Base-by-base conservation (phyloP, 2,329 filamentous ascomycete species). In the Fusarium secorum region DNA sequence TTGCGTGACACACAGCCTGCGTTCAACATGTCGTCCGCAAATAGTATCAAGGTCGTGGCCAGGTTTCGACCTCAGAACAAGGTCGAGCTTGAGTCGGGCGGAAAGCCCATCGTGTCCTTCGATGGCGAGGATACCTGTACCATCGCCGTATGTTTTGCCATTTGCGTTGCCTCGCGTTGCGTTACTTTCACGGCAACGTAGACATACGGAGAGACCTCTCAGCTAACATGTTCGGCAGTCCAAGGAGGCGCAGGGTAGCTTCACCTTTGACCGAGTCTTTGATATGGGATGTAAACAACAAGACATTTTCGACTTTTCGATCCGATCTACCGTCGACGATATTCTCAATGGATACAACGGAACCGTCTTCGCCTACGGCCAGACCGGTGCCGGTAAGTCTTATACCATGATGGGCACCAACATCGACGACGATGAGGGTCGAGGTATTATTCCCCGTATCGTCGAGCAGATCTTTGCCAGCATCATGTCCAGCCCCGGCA, bases 331-430 rank as follows among this genome's bases (percentile, higher is more conserved):
- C 24, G 96, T 99, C 75, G 95, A 98, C 84, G 96, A 98, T 81
- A 98, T 99, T 75, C 88, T 99, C 73, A 97, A 98, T 83, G 96
- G 96, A 73, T 99, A 99, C 88, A 99, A 99, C 85, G 96, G 95
- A 79, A 98, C 95, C 18, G 95, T 99, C 75, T 98, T 99, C 78
- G 96, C 96, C 70, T 99, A 99, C 81, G 96, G 96, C 73, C 96
- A 98, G 86, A 99, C 96, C 2, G 96, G 96, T 81, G 95, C 95
- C 17, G 96, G 96, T 86, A 99, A 99, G 86, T 98, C 96, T 26
- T 98, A 97, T 81, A 98, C 96, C 57, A 99, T 99, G 96, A 83
- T 82, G 81, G 81, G 81, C 42, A 81, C 92, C 54, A 95, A 95
- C 81, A 98, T 99, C 83, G 94, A 97, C 78, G 93, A 98, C 81